Evolutionary conservation across 2,329 filamentous ascomycete genomes (phyloP).

Genomic region (Mollisiaceae sp.): DNA sequence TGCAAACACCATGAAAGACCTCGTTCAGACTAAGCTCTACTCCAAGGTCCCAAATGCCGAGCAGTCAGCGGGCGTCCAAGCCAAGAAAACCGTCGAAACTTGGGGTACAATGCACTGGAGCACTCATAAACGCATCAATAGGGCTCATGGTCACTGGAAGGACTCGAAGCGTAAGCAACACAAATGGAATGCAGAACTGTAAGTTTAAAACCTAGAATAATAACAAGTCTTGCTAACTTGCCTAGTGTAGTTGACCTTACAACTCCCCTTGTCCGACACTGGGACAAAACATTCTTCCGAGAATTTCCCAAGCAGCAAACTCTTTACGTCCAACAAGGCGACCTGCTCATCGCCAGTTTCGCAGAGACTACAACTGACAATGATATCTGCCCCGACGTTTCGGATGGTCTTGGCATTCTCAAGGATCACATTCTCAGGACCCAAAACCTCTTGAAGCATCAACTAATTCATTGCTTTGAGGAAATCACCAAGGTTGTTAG

Average conservation of each 20-base stretch:
- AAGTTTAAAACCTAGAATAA: constrained; percentile 13
- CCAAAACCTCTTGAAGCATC: background rate
- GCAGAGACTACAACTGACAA: background rate
- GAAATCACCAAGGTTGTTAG: constrained; percentile 13
- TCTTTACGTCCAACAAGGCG: constrained; percentile 7
- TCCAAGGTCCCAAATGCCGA: constrained; percentile 15
- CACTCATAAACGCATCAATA: constrained; percentile 27
- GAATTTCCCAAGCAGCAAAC: constrained; percentile 11
- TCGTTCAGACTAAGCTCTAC: constrained; percentile 13
- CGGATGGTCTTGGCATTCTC: constrained; percentile 16
- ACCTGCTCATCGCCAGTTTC: constrained; percentile 18
- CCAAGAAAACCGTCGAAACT: background rate
- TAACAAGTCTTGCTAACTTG: background rate
- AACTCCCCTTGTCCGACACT: background rate
- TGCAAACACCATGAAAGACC: background rate
- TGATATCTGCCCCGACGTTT: constrained; percentile 8
- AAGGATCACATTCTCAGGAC: constrained; percentile 20
- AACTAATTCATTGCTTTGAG: constrained; percentile 12
- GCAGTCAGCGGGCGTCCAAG: background rate
- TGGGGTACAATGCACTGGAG: constrained; percentile 26
- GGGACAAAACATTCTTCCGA: constrained; percentile 20
- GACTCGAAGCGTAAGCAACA: background rate
- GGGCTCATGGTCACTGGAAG: constrained; percentile 19
- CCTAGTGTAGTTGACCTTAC: constrained; percentile 14
- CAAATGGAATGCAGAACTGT: constrained; percentile 34